Evolutionary conservation across 208 protist species (phyloP).

Genomic region (Crithidia bombi): DNA sequence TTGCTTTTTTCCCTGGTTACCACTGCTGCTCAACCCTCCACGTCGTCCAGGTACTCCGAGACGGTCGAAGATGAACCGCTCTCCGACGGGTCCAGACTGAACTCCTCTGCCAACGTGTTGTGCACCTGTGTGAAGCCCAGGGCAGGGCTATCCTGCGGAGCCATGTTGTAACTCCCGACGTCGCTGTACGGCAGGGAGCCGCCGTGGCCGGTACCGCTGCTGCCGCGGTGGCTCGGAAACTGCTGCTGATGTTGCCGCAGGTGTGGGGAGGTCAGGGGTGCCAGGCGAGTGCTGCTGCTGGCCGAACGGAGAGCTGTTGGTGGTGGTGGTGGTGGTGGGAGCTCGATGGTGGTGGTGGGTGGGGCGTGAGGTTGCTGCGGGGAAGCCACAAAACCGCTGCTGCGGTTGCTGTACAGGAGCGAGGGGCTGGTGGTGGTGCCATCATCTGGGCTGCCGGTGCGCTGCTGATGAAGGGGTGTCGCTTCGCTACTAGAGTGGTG

Average conservation of each 20-base stretch:
- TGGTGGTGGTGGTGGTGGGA: neutral
- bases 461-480: neutral
- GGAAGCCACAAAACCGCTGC: neutral
- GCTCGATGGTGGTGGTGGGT: neutral
- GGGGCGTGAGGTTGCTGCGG: neutral
- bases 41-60: constrained; percentile 61
- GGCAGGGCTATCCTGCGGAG: constrained; percentile 41
- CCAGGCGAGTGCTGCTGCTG: constrained; percentile 7
- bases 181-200: constrained; percentile 3
- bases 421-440: neutral
- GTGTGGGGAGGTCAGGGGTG: constrained; percentile 12
- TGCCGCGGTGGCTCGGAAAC: neutral
- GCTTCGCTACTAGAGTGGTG: neutral
- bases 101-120: constrained; percentile 61
- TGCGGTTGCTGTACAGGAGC: constrained; percentile 26
- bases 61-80: constrained; percentile 35
- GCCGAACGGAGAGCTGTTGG: neutral
- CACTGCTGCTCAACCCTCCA: neutral
- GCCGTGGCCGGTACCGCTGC: constrained; percentile 16
- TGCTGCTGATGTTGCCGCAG: constrained; percentile 13
- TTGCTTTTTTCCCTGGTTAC: neutral
- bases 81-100: constrained; percentile 68
- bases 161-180: constrained; percentile 4
- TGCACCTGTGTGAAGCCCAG: constrained; percentile 62
- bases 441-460: neutral